A percentile compares a stretch with the other conserved stretches of the same genome.
Evolutionary conservation across 2,329 filamentous ascomycete genomes (phyloP).

Genomic region (Ophiostoma novo-ulmi): DNA sequence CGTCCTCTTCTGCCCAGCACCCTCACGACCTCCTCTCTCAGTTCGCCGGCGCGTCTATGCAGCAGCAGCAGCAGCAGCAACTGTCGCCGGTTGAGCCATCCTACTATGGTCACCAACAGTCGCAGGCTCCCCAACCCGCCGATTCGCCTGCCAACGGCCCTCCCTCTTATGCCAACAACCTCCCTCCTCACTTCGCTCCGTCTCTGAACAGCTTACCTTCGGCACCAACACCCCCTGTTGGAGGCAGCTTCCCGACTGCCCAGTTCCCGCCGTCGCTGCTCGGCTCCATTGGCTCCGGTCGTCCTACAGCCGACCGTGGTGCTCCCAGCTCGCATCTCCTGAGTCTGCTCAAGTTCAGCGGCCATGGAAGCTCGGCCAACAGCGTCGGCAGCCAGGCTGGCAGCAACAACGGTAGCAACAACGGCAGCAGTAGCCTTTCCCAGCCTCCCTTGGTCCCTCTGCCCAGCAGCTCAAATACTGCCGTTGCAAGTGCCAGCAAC

Average conservation of each 20-base stretch:
- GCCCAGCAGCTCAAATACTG: conserved; percentile 22
- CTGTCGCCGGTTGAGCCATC: conserved; percentile 27
- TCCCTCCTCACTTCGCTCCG: conserved; percentile 13
- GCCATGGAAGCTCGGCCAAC: conserved; percentile 30
- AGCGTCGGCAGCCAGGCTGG: conserved; percentile 22
- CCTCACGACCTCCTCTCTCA: conserved; percentile 34
- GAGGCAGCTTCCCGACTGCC: conserved; percentile 37
- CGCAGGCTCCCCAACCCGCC: conserved; percentile 23
- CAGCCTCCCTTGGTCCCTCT: conserved; percentile 12
- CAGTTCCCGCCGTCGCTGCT: conserved; percentile 40
- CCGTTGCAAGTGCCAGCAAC: background rate
- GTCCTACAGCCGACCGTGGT: conserved; percentile 30
- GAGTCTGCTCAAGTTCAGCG: conserved; percentile 58
- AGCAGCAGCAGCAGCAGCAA: conserved; percentile 18
- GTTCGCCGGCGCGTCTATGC: conserved; percentile 22
- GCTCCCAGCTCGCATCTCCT: conserved; percentile 40
- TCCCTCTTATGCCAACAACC: conserved; percentile 21
- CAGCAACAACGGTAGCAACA: conserved; percentile 15
- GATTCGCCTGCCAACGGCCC: conserved; percentile 31
- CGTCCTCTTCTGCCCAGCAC: conserved; percentile 27
- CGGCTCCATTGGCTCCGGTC: conserved; percentile 47
- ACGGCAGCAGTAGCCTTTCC: conserved; percentile 11
- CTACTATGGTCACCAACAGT: conserved; percentile 29
- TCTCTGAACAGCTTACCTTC: conserved; percentile 36
- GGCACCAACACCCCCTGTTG: conserved; percentile 44